Evolutionary conservation across 257 asterid genomes (phyloP).

Genomic region (Haberlea rhodopensis): DNA sequence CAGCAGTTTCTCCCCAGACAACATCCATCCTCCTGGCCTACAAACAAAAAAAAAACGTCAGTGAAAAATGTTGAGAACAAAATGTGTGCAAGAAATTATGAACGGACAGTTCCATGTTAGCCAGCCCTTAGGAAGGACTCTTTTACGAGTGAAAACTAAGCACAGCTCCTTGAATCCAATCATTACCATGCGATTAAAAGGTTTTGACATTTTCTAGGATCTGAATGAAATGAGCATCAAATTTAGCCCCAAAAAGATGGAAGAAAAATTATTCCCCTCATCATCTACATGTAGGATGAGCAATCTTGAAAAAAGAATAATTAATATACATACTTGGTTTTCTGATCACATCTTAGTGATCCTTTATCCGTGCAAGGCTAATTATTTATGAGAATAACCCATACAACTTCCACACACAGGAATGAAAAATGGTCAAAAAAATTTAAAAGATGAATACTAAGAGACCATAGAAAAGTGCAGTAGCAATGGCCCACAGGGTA

Average conservation of each 20-base stretch:
- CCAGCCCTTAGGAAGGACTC: no score
- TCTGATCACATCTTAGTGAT: conserved; percentile 19
- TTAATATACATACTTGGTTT: conserved; percentile 11
- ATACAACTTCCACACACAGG: conserved; percentile 8
- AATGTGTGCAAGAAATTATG: conserved; percentile 3
- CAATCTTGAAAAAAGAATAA: background rate
- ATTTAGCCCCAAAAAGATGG: background rate
- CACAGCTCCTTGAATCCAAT: conserved; percentile 15
- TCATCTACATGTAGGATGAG: conserved; percentile 8
- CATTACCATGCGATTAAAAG: conserved; percentile 19
- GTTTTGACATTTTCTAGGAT: background rate
- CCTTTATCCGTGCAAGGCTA: no score
- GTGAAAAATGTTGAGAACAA: conserved; percentile 4
- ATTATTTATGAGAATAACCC: conserved; percentile 5
- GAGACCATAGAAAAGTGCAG: background rate
- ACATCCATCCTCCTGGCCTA: conserved; percentile 98
- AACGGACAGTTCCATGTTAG: no score
- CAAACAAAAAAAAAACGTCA: conserved; percentile 19
- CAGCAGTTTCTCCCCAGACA: conserved; percentile 98
- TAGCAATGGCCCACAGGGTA: conserved; percentile 12
- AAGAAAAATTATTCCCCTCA: background rate
- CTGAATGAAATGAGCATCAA: background rate
- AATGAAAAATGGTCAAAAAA: background rate
- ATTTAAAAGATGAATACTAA: conserved; percentile 2
- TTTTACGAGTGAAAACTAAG: conserved; percentile 16